Evolutionary conservation across 2,329 filamentous ascomycete genomes (phyloP).

Genomic region (Colletotrichum tropicale): DNA sequence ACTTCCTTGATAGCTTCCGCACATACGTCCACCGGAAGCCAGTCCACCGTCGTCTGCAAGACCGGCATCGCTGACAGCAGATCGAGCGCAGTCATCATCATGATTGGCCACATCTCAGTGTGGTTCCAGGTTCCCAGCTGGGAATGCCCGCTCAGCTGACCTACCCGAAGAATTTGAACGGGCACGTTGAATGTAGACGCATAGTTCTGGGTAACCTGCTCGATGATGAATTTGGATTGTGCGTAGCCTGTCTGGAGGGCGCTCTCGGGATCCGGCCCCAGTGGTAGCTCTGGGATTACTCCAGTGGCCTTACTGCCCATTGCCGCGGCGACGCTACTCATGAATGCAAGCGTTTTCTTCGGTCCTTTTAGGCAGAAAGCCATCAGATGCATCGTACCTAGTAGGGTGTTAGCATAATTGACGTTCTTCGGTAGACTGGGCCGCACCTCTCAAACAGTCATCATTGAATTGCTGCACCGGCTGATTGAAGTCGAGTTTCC

Average conservation of each 20-base stretch:
- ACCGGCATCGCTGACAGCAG: not conserved
- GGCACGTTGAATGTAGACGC: not conserved
- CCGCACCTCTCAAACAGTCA: not conserved
- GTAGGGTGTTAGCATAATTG: not conserved
- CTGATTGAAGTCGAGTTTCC: slow-evolving; percentile 15
- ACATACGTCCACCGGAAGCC: slow-evolving; percentile 5
- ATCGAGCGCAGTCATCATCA: not conserved
- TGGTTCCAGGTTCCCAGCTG: not conserved
- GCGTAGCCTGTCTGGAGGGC: not conserved
- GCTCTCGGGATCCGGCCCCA: not conserved
- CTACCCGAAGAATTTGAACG: not conserved
- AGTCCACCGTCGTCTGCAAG: not conserved
- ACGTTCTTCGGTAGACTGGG: accelerated
- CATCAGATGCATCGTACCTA: slow-evolving; percentile 5
- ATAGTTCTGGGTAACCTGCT: not conserved
- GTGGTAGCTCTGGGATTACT: not conserved
- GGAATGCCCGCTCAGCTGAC: slow-evolving; percentile 2
- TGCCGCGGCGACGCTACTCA: slow-evolving; percentile 15
- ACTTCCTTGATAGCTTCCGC: not conserved
- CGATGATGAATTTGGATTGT: slow-evolving; percentile 8
- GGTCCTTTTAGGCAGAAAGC: not conserved
- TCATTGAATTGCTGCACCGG: slow-evolving; percentile 1
- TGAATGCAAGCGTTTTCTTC: not conserved
- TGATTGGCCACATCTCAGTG: slow-evolving; percentile 10
- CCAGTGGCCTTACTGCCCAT: not conserved